These are phyloP conservation scores for Ambrosia trifida DNA, from an alignment of 129 eudicot species.

Conservation along the genomic window DNA sequence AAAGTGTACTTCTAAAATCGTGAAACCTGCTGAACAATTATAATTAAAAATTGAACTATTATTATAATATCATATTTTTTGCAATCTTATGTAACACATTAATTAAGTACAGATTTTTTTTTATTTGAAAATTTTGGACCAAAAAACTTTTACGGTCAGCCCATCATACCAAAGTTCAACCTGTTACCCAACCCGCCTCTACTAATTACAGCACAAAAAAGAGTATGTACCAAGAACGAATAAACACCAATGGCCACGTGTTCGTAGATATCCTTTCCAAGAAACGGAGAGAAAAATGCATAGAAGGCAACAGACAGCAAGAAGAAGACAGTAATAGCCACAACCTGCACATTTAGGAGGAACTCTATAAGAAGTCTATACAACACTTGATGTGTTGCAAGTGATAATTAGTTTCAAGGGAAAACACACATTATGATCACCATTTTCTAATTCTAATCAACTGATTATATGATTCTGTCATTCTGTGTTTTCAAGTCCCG, in stretches of 20 bases:
- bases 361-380: conserved; percentile 10
- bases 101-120: no score
- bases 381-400: background rate
- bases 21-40: background rate
- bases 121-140: no score
- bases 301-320: conserved; percentile 78
- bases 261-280: conserved; percentile 71
- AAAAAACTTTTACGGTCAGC: background rate
- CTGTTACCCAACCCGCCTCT: background rate
- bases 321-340: conserved; percentile 86
- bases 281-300: conserved; percentile 95
- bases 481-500: background rate
- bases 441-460: no score
- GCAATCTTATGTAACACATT: no score
- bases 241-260: conserved; percentile 71
- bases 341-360: conserved; percentile 55
- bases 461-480: no score
- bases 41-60: background rate
- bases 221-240: conserved; percentile 61
- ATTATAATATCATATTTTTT: no score
- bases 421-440: no score
- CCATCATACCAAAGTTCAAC: background rate
- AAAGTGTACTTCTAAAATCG: background rate
- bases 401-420: background rate
- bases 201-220: background rate